Evolutionary conservation across 139 green algal species (phyloP), one percentile per base, ranked within the genome.

Genomic region (Gonium pectorale): DNA sequence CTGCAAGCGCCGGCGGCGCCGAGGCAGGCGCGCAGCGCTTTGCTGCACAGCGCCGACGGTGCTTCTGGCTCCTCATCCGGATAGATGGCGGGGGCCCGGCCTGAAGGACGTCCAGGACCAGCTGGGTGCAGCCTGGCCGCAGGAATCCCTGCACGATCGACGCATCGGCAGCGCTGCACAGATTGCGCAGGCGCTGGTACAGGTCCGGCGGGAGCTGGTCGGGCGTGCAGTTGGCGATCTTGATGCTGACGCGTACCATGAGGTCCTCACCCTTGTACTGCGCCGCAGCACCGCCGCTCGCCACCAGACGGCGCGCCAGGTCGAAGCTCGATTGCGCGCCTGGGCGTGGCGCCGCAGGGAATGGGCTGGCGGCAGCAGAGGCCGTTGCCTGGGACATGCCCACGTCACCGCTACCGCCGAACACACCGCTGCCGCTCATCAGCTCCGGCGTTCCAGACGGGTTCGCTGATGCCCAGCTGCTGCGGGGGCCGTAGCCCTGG

Each of bases 161-260:
- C 29, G 67, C 75, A 8, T 79, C 86, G 29, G 67, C 81, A 0
- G 44, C 56, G 24, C 22, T 60, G 3, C 88, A 75, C n/a, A 83
- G 49, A 51, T 60, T 52, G 21, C 70, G 81, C 6, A 90, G 75
- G 8, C 64, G 68, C 33, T 74, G 52, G 54, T 78, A 83, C 44
- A 90, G 43, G 46, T 83, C 75, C 5, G 60, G 54, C 5, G 73
- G 72, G 46, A 90, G 86, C 75, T 85, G 67, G 31, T 67, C 41
- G 7, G 83, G 78, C 29, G 64, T 80, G 75, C 66, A 68, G 56
- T 86, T 71, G 41, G 74, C 56, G 0, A 86, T 41, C 81, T 87
- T 83, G 43, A 89, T 27, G 75, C 72, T 67, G 5, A 95, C 49
- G 17, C 88, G 82, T 0, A 86, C 56, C 40, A 86, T 37, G 0